Evolutionary conservation across 2,329 filamentous ascomycete species (phyloP), one percentile per base, ranked within the genome.

Genomic region (Diatrype stigma): DNA sequence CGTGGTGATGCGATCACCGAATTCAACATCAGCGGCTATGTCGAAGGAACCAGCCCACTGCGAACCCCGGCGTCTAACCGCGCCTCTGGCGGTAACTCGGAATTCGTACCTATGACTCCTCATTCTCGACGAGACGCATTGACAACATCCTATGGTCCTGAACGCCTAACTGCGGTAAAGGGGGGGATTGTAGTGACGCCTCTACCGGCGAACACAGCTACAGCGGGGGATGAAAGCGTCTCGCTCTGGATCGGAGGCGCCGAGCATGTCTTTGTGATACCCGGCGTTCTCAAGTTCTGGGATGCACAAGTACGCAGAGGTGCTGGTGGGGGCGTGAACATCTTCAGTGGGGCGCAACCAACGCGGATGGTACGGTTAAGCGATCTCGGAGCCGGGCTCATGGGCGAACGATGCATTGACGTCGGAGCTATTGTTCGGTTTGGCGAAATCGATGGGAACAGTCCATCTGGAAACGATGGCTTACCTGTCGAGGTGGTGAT

Each of bases 41-140:
- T 86, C 1, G 83, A 86, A 53, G 81, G 81, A 19, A 81, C 79
- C 2, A 77, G 76, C 50, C 76, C 78, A 2, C 66, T 84, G 40
- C 76, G 80, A n/a, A 73, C 71, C 47, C 65, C 71, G 5, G 63
- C 61, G 5, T 64, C 68, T 10, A 70, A 70, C 47, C 70, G 69
- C 65, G 63, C 63, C 2, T 57, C 62, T 7, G 59, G 68, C 55
- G 52, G 64, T 19, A 60, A 63, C 42, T 71, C 72, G 16, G 81
- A 81, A 34, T 84, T 85, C 55, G 79, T 80, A 10, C 82, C 82
- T 10, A 82, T 85, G 81, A 85, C 82, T 1, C 82, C 82, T 0
- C 80, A 83, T 54, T 81, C 80, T 10, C 73, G 82, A 37, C 76
- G 76, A 37, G 78, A 81, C 52, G 78, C 75, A 4, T 69, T 79